Evolutionary conservation across 2,329 filamentous ascomycete species (phyloP).

Genomic region (Colletotrichum australisinense): DNA sequence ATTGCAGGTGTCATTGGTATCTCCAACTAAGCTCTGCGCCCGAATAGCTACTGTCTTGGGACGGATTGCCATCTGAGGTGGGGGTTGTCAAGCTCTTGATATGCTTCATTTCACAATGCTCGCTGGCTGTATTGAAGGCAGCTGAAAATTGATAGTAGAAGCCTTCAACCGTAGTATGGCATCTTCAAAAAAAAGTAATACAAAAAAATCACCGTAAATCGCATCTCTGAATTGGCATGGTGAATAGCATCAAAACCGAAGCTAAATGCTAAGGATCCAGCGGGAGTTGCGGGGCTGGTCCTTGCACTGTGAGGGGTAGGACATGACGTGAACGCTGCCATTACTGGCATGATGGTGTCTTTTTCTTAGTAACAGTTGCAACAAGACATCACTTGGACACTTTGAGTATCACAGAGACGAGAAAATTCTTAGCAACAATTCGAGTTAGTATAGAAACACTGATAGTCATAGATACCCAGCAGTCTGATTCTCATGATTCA

Average conservation of each 20-base stretch:
- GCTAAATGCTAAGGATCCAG: neutral
- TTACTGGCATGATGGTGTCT: conserved; percentile 1
- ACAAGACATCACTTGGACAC: neutral
- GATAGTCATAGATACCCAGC: too few species aligned
- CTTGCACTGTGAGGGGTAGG: conserved; percentile 36
- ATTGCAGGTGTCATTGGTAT: conserved; percentile 85
- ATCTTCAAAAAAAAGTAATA: neutral
- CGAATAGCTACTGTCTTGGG: conserved; percentile 1
- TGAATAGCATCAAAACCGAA: neutral
- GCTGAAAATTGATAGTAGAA: neutral
- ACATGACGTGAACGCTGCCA: conserved; percentile 33
- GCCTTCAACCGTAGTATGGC: neutral
- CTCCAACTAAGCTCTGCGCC: conserved; percentile 67
- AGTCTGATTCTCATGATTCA: too few species aligned
- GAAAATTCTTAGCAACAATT: too few species aligned
- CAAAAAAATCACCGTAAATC: neutral
- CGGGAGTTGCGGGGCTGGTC: conserved; percentile 3
- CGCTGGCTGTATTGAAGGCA: conserved; percentile 2
- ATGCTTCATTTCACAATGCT: neutral
- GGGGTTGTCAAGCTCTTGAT: neutral
- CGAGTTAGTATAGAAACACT: too few species aligned
- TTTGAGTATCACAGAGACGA: too few species aligned
- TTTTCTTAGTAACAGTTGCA: neutral
- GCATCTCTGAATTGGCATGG: neutral
- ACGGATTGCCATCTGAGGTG: neutral